A percentile compares a stretch with the other conserved stretches of the same genome.
These are phyloP conservation scores for Grammothele lineata DNA, from an alignment of 768 basidiomycete genomes.

Conservation along the genomic window DNA sequence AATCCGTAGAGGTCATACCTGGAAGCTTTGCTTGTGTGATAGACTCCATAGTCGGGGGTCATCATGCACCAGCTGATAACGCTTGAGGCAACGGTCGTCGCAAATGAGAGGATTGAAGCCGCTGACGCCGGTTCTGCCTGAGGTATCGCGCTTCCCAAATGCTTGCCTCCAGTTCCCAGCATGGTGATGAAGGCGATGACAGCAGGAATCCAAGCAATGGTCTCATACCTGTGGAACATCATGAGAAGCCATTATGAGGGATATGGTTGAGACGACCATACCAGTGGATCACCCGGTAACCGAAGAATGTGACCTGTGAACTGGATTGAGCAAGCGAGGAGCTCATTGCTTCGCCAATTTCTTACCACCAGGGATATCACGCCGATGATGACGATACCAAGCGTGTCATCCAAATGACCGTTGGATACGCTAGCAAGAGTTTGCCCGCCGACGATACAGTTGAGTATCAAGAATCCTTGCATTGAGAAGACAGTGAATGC, in stretches of 20 bases:
- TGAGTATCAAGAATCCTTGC: slow-evolving; percentile 47
- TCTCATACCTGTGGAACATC: slow-evolving; percentile 39
- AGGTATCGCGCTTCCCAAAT: slow-evolving; percentile 23
- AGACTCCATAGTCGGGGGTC: slow-evolving; percentile 46
- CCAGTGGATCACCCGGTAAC: slow-evolving; percentile 32
- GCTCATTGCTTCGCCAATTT: background rate
- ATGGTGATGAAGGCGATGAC: slow-evolving; percentile 35
- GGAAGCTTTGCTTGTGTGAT: slow-evolving; percentile 32
- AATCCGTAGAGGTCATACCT: slow-evolving; percentile 19
- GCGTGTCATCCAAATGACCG: slow-evolving; percentile 23
- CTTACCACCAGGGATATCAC: slow-evolving; percentile 34
- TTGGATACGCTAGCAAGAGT: slow-evolving; percentile 37
- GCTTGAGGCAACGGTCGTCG: slow-evolving; percentile 40
- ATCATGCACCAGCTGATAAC: slow-evolving; percentile 41
- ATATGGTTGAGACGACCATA: no score
- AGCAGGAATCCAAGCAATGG: slow-evolving; percentile 37
- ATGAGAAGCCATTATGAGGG: no score
- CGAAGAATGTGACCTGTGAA: slow-evolving; percentile 31
- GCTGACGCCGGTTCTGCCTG: slow-evolving; percentile 27
- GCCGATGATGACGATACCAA: slow-evolving; percentile 42
- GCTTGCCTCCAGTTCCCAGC: slow-evolving; percentile 33
- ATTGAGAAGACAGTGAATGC: slow-evolving; percentile 41
- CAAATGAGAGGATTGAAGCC: slow-evolving; percentile 37
- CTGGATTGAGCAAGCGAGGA: background rate
- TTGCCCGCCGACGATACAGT: slow-evolving; percentile 47